Base-by-base conservation (phyloP, 176 grass and related monocot species). In the Oryza officinalis region DNA sequence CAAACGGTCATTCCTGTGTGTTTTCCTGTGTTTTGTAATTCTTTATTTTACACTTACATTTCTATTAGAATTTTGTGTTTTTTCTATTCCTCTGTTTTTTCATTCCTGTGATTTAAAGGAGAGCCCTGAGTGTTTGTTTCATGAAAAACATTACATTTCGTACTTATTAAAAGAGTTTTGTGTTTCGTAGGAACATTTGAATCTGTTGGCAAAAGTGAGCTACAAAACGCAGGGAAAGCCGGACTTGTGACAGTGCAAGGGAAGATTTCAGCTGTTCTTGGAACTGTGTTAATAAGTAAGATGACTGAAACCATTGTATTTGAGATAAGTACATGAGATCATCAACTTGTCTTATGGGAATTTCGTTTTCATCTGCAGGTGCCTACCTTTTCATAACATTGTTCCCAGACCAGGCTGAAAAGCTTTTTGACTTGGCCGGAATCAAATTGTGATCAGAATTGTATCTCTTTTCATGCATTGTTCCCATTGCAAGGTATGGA, bases 351-450 rank as follows among this genome's bases (percentile, higher is more conserved):
- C 33, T 14, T 81, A 40, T n/a, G 54, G 43, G 17, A 27, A 15
- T 75, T 83, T 4, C 78, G 15, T 80, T 75, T 83, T 4, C 78
- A 22, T 80, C 0, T 74, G 37, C 91, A 98, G 96, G 91, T 87
- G 86, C 93, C 43, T 95, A 77, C 37, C 80, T 98, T 15, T 95
- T 98, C 71, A 90, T 98, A 76, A 95, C 91, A 81, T 87, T 95
- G 35, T 98, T 95, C 83, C 96, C 96, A 0, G 93, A 98, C 40
- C 96, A 98, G 84, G 96, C 96, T 65, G 89, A 95, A 83, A 92
- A 97, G 81, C 22, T 98, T 75, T 92, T 98, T 77, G 90, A 93
- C 64, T 74, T 94, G 81, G 88, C 76, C 52, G 90, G 92, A 20
- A 32, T 81, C 71, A 91, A 85, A 52, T 86, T 92, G 83, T 89